These are phyloP conservation scores for Nidularia pulvinata DNA, from an alignment of 768 basidiomycete species.

Conservation along the genomic window DNA sequence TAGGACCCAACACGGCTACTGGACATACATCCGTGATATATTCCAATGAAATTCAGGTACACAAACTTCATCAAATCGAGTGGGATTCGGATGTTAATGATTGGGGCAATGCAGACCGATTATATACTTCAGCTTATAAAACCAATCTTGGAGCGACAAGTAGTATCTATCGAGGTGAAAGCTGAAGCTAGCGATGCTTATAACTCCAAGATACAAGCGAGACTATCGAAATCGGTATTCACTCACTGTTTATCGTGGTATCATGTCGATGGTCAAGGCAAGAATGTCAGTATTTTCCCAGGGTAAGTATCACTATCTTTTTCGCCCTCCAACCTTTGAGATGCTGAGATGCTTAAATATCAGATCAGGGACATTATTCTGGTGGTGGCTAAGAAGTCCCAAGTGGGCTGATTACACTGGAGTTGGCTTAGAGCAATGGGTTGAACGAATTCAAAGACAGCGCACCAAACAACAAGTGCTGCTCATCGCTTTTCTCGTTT, in stretches of 20 bases:
- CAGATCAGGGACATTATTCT: conserved; percentile 23
- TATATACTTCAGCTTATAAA: conserved; percentile 38
- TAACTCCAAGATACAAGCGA: conserved; percentile 33
- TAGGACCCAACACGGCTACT: conserved; percentile 42
- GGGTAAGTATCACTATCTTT: neutral
- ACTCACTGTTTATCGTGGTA: conserved; percentile 38
- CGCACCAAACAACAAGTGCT: no score
- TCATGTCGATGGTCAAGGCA: conserved; percentile 30
- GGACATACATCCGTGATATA: conserved; percentile 45
- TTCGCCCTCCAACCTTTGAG: neutral
- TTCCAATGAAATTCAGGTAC: conserved; percentile 41
- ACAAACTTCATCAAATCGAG: neutral
- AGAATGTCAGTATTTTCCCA: conserved; percentile 29
- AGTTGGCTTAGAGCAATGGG: neutral
- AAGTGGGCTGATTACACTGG: conserved; percentile 27
- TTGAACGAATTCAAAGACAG: neutral
- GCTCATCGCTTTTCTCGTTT: no score
- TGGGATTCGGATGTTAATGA: neutral
- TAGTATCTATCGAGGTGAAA: conserved; percentile 32
- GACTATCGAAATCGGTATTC: conserved; percentile 29
- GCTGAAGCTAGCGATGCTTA: conserved; percentile 31
- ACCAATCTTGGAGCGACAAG: conserved; percentile 31
- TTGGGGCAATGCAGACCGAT: conserved; percentile 23
- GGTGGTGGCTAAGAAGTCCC: conserved; percentile 29
- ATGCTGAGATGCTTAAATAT: conserved; percentile 20